phyloP scores from a whole-genome alignment of 768 basidiomycete genomes.

The Suillus alpinus region DNA sequence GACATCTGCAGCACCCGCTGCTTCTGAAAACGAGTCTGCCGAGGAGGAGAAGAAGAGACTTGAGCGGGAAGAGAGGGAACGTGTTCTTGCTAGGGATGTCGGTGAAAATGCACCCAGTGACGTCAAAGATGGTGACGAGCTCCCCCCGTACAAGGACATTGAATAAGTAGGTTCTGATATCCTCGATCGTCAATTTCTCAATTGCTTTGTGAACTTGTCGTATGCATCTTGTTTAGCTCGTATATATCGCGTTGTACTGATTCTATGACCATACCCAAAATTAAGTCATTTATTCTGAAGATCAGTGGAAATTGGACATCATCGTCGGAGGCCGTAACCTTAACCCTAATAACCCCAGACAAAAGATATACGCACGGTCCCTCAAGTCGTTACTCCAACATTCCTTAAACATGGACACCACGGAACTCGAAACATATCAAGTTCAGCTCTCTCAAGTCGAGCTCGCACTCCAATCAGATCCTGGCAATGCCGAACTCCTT shows the following conservation, averaged over 20 bases:
- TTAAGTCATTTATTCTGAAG: background rate
- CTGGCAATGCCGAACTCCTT: constrained; percentile 67
- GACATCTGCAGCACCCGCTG: constrained; percentile 6
- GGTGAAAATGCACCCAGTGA: constrained; percentile 20
- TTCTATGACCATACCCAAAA: background rate
- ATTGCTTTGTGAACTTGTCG: background rate
- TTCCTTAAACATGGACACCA: constrained; percentile 41
- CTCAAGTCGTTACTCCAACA: background rate
- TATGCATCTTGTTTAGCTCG: background rate
- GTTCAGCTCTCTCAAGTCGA: constrained; percentile 89
- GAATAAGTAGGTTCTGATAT: constrained; percentile 8
- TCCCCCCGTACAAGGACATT: constrained; percentile 45
- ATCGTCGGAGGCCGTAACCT: background rate
- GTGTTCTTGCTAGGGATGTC: constrained; percentile 32
- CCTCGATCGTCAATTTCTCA: no score
- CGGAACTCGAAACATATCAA: constrained; percentile 87
- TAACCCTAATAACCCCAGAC: constrained; percentile 3
- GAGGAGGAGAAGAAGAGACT: constrained; percentile 64
- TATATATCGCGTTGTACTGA: no score
- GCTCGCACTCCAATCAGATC: constrained; percentile 71
- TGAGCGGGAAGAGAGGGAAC: constrained; percentile 68
- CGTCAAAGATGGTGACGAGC: constrained; percentile 33
- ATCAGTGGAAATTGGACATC: background rate
- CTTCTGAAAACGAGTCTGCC: constrained; percentile 41
- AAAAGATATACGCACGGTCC: background rate